phyloP scores from a whole-genome alignment of 2,329 filamentous ascomycete genomes.

The Rutstroemia sp. region DNA sequence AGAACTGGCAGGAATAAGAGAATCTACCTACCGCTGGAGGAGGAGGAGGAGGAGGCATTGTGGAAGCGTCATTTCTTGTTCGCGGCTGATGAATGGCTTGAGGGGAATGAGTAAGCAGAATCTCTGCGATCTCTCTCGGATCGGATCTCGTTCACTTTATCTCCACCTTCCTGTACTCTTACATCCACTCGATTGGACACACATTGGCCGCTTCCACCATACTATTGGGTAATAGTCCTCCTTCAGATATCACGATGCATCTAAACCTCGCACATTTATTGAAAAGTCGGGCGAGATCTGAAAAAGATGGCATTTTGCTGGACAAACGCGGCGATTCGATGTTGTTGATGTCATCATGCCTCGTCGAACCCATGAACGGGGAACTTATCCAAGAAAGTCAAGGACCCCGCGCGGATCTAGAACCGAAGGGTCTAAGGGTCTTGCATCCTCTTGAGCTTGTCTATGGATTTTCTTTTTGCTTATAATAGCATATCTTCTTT shows the following conservation, averaged over 20 bases:
- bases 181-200: too few species aligned
- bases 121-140: not conserved
- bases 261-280: not conserved
- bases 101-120: not conserved
- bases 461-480: too few species aligned
- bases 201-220: too few species aligned
- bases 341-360: not conserved
- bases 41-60: slow-evolving; percentile 29
- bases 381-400: not conserved
- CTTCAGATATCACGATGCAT: too few species aligned
- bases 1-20: not conserved
- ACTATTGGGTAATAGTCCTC: too few species aligned
- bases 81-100: not conserved
- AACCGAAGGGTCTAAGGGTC: too few species aligned
- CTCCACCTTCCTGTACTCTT: too few species aligned
- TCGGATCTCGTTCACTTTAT: too few species aligned
- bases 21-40: slow-evolving; percentile 26
- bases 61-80: slow-evolving; percentile 11
- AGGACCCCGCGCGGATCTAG: not conserved
- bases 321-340: not conserved
- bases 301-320: too few species aligned
- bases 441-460: too few species aligned
- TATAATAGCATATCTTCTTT: too few species aligned
- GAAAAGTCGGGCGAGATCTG: not conserved
- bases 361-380: not conserved